phyloP scores from a whole-genome alignment of 306 rosid genomes.

The Aeschynomene evenia region DNA sequence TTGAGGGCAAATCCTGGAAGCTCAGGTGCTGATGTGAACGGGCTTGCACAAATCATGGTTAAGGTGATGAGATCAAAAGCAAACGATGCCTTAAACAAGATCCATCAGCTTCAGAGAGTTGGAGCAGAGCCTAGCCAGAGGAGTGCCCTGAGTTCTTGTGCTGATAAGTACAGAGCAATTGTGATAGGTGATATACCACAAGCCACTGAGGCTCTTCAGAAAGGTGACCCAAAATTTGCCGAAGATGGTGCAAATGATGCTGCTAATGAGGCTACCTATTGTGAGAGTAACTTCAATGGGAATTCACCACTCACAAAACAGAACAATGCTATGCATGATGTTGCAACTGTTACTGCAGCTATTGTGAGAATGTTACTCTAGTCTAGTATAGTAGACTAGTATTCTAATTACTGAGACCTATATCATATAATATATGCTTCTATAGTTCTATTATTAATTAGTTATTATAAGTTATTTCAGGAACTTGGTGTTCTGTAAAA shows the following conservation, averaged over 20 bases:
- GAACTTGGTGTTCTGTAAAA: background rate
- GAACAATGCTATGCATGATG: slow-evolving; percentile 36
- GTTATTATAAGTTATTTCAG: background rate
- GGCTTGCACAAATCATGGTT: slow-evolving; percentile 43
- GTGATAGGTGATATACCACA: slow-evolving; percentile 26
- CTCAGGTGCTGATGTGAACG: slow-evolving; percentile 26
- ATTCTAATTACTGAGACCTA: background rate
- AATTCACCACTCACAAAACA: slow-evolving; percentile 30
- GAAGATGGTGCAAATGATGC: slow-evolving; percentile 41
- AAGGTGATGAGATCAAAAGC: slow-evolving; percentile 34
- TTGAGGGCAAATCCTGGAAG: slow-evolving; percentile 35
- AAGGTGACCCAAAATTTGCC: slow-evolving; percentile 48
- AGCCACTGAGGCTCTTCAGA: slow-evolving; percentile 49
- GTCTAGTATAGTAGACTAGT: too few species aligned
- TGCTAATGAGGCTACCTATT: slow-evolving; percentile 35
- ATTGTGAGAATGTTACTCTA: slow-evolving; percentile 38
- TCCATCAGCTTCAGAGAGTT: slow-evolving; percentile 14
- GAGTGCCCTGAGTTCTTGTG: slow-evolving; percentile 35
- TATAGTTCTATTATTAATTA: background rate
- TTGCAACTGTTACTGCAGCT: slow-evolving; percentile 37
- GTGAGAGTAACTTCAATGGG: slow-evolving; percentile 40
- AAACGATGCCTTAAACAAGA: slow-evolving; percentile 12
- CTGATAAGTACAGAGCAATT: slow-evolving; percentile 16
- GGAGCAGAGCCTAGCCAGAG: background rate
- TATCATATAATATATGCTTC: background rate